Percentiles rank a stretch among this genome's conserved stretches.
Evolutionary conservation across 495 filamentous ascomycete genomes (phyloP).

Genomic region (Aspergillus asperescens): DNA sequence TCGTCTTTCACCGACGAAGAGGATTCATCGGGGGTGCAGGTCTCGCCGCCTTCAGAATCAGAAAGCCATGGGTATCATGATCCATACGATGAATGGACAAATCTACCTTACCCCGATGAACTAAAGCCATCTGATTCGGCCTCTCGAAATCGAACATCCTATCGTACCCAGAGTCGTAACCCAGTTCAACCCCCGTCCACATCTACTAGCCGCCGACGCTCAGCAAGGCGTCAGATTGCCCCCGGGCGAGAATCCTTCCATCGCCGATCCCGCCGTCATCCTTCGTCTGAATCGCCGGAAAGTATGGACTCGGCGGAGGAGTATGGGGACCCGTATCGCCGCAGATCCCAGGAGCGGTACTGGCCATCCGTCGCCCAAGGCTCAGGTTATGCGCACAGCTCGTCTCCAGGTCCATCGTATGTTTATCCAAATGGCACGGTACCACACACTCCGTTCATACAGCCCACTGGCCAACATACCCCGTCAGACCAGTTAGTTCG

Average conservation of each 20-base stretch:
- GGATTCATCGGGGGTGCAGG: constrained; percentile 49
- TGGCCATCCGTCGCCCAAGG: constrained; percentile 34
- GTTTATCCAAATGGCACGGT: constrained; percentile 28
- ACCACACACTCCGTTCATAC: constrained; percentile 23
- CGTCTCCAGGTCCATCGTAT: constrained; percentile 41
- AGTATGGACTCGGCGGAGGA: constrained; percentile 52
- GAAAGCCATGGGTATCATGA: constrained; percentile 50
- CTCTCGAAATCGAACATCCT: constrained; percentile 55
- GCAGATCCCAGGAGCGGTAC: constrained; percentile 30
- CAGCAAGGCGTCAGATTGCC: constrained; percentile 36
- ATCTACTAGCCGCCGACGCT: constrained; percentile 39
- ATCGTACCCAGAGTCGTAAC: constrained; percentile 33
- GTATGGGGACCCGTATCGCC: constrained; percentile 34
- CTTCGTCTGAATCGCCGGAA: constrained; percentile 48
- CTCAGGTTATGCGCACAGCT: constrained; percentile 44
- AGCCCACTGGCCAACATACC: constrained; percentile 26
- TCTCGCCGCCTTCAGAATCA: constrained; percentile 39
- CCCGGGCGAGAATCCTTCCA: constrained; percentile 34
- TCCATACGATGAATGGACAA: constrained; percentile 49
- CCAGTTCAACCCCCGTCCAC: constrained; percentile 40
- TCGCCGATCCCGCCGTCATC: constrained; percentile 43
- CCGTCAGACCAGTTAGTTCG: constrained; percentile 39
- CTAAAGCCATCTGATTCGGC: constrained; percentile 81
- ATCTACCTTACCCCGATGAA: constrained; percentile 54
- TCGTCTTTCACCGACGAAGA: constrained; percentile 49